Base-by-base conservation (phyloP, 192 early-diverging fungal genomes). In the Backusella macrospora region DNA sequence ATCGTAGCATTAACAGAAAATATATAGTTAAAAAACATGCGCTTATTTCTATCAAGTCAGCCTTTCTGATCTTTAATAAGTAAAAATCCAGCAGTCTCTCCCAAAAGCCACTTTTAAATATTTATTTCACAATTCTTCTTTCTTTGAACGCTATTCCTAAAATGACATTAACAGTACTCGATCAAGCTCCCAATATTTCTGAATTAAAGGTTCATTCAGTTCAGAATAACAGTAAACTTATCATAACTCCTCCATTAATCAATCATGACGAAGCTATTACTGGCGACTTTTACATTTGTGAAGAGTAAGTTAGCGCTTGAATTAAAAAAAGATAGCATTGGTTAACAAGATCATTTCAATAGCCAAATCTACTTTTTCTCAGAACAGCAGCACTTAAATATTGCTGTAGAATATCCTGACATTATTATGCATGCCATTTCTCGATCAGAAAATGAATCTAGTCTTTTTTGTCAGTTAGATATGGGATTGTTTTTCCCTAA, bases 361-460 rank as follows among this genome's bases (percentile, higher is more conserved):
- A 90, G 87, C 14, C 82, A 80, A 37, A 48, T 90, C 9, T 84
- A 86, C 69, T 89, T 84, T 67, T 83, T 79, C 79, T 83, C 85
- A 10, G 72, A 78, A 0, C 63, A 16, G 3, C 81, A 73, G 0
- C 70, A 81, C 59, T 70, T 77, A 48, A 83, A 85, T 14, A 77
- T 90, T 21, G 71, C 85, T 26, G 82, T 92, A 66, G 83, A 85
- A 45, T 92, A 90, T 68, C 85, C 85, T 1, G 83, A 84, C 16
- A 88, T 92, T 66, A 85, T 88, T 55, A 89, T 92, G 55, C 89
- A 92, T 68, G 90, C 90, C 10, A 90, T 90, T 46, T 88, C 89
- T n/a, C 85, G 90, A 7, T 82, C 82, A 44, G 79, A 68, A 14
- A 80, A 76, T 29, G 73, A 76, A 39, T 84, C 87, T 13, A 82